These are phyloP conservation scores for Pseudozyma tsukubaensis DNA, from an alignment of 1,284 basidiomycete genomes.

Conservation along the genomic window DNA sequence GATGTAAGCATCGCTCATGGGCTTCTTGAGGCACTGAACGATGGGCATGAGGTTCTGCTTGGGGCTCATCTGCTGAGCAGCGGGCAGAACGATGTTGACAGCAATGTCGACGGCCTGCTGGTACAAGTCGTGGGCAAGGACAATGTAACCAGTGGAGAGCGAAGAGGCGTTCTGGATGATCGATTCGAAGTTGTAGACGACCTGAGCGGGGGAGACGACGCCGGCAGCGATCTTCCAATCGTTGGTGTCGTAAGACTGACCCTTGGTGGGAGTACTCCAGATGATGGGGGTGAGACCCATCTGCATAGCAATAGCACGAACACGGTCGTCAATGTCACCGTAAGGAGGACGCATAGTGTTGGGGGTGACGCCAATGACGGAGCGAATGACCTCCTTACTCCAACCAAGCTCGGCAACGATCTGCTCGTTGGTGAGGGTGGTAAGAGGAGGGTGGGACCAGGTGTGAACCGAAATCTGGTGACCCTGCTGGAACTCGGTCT, in stretches of 20 bases:
- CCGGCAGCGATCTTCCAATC: conserved; percentile 65
- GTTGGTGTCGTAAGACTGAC: conserved; percentile 60
- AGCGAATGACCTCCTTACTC: conserved; percentile 84
- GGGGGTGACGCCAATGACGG: conserved; percentile 64
- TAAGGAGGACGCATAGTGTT: conserved; percentile 70
- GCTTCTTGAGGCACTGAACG: conserved; percentile 56
- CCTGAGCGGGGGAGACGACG: conserved; percentile 52
- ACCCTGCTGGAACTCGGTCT: conserved; percentile 85
- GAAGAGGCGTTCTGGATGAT: conserved; percentile 55
- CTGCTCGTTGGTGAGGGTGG: conserved; percentile 83
- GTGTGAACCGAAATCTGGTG: conserved; percentile 68
- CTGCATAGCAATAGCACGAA: conserved; percentile 61
- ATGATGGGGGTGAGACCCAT: conserved; percentile 66
- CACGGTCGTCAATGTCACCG: conserved; percentile 68
- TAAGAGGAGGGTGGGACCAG: conserved; percentile 75
- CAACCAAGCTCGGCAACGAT: conserved; percentile 93
- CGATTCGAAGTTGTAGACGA: conserved; percentile 53
- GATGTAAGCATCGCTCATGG: conserved; percentile 54
- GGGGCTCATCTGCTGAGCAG: conserved; percentile 70
- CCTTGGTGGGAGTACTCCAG: conserved; percentile 61
- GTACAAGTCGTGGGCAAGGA: conserved; percentile 73
- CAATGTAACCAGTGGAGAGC: conserved; percentile 86
- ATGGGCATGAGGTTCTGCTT: conserved; percentile 74
- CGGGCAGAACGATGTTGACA: conserved; percentile 60
- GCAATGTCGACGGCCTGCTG: conserved; percentile 66